Conservation (phyloP, 2,329 filamentous ascomycete genomes). For the Raffaelea arxii region DNA sequence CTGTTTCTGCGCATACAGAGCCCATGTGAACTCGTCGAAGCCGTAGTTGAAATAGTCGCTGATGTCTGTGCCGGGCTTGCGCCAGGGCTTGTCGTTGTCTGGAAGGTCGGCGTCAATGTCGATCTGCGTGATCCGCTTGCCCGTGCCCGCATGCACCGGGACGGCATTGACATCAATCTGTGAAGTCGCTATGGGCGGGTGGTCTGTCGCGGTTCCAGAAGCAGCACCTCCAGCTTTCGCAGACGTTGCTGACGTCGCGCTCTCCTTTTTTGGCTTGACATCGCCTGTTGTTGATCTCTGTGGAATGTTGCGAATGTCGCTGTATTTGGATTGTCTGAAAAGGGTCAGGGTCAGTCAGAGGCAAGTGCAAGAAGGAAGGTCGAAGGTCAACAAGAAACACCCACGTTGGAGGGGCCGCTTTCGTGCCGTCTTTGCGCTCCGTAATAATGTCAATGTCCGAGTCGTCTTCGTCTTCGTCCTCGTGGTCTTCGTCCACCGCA, state of each 20-base stretch:
- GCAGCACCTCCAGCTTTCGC: conserved; percentile 24
- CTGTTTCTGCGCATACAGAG: conserved; percentile 85
- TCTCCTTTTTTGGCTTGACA: conserved; percentile 33
- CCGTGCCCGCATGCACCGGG: conserved; percentile 66
- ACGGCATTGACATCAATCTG: conserved; percentile 78
- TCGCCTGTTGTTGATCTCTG: conserved; percentile 48
- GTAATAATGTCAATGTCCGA: conserved; percentile 62
- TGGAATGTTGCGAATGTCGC: conserved; percentile 56
- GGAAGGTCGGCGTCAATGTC: conserved; percentile 67
- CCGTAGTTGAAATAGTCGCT: conserved; percentile 99
- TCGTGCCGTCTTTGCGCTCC: conserved; percentile 55
- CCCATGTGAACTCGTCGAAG: conserved; percentile 98
- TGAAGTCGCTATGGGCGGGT: conserved; percentile 61
- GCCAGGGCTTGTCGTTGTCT: conserved; percentile 88
- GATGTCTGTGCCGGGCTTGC: conserved; percentile 84
- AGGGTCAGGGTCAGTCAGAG: conserved; percentile 16
- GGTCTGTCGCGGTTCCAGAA: conserved; percentile 22
- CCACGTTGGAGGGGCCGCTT: conserved; percentile 48
- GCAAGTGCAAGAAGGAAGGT: neutral
- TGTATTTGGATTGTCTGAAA: conserved; percentile 50
- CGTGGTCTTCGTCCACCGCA: no score
- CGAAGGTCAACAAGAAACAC: conserved; percentile 15
- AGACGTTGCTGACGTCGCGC: conserved; percentile 12
- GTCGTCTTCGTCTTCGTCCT: conserved; percentile 52
- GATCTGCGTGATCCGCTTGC: conserved; percentile 70